phyloP scores from a whole-genome alignment of 2,329 filamentous ascomycete genomes.

The Alternaria conjuncta region DNA sequence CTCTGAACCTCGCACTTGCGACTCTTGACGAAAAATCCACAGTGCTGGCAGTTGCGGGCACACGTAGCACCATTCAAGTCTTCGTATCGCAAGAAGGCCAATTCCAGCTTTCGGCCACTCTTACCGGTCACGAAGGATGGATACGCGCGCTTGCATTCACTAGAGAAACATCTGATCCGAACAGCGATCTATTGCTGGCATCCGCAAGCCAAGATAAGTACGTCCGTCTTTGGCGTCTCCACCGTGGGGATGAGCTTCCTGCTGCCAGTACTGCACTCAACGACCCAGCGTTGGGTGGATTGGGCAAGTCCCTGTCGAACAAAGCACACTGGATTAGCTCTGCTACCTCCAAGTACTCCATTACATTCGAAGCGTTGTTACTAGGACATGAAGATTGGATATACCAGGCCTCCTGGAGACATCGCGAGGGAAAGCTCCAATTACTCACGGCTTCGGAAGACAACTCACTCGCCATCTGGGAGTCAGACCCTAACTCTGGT shows the following conservation, averaged over 20 bases:
- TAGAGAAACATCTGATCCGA: conserved; percentile 61
- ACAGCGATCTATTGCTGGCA: conserved; percentile 78
- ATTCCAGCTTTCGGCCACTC: conserved; percentile 76
- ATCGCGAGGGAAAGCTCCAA: conserved; percentile 63
- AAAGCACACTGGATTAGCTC: conserved; percentile 81
- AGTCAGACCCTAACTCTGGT: conserved; percentile 79
- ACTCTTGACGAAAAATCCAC: conserved; percentile 63
- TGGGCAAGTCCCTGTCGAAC: conserved; percentile 81
- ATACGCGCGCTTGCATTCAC: conserved; percentile 84
- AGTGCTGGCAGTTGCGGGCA: conserved; percentile 85
- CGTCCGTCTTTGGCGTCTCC: conserved; percentile 88
- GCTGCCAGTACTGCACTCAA: conserved; percentile 60
- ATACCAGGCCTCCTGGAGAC: conserved; percentile 82
- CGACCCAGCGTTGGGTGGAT: conserved; percentile 64
- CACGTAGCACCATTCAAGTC: conserved; percentile 80
- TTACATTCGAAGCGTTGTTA: conserved; percentile 92
- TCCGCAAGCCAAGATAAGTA: conserved; percentile 99
- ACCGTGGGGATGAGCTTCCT: conserved; percentile 70
- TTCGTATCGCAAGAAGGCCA: conserved; percentile 65
- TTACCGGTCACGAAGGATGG: conserved; percentile 94
- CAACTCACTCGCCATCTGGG: conserved; percentile 93
- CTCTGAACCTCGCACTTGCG: conserved; percentile 75
- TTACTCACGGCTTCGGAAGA: conserved; percentile 92
- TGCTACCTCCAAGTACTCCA: conserved; percentile 67
- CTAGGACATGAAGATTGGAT: conserved; percentile 99